Conservation (phyloP, 2,329 filamentous ascomycete species). For the Mariannaea elegans region DNA sequence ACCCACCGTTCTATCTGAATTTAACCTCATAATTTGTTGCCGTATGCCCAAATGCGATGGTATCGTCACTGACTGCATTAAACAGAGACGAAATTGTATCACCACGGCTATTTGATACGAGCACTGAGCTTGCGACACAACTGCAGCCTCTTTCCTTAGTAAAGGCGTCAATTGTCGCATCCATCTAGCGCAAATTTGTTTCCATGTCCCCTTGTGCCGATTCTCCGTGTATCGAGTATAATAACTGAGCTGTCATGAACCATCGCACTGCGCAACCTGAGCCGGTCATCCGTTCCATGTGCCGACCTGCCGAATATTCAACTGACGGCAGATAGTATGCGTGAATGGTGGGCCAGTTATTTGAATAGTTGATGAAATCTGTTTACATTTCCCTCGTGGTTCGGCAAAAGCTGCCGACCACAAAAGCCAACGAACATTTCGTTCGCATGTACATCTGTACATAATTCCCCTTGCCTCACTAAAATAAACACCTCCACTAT, state of each 20-base stretch:
- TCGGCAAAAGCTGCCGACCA: constrained; percentile 16
- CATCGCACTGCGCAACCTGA: neutral
- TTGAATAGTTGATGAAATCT: constrained; percentile 1
- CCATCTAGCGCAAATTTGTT: no score
- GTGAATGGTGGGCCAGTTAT: constrained; percentile 11
- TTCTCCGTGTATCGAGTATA: constrained; percentile 4
- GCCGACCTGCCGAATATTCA: constrained; percentile 13
- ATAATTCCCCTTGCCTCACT: neutral
- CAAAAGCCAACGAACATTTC: neutral
- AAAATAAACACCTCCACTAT: no score
- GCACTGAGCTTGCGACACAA: neutral
- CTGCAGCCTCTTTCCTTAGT: neutral
- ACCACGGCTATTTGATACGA: neutral
- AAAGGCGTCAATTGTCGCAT: neutral
- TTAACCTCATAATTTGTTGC: neutral
- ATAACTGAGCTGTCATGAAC: neutral
- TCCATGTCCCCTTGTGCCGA: no score
- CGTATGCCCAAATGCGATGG: neutral
- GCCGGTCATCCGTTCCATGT: neutral
- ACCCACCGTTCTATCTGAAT: no score
- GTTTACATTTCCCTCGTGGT: constrained; percentile 15
- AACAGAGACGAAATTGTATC: neutral
- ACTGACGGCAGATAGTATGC: constrained; percentile 1
- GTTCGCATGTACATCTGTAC: no score
- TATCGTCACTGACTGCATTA: constrained; percentile 1